phyloP scores from a whole-genome alignment of 352 stramenopile genomes.

The Globisporangium camurandrum region DNA sequence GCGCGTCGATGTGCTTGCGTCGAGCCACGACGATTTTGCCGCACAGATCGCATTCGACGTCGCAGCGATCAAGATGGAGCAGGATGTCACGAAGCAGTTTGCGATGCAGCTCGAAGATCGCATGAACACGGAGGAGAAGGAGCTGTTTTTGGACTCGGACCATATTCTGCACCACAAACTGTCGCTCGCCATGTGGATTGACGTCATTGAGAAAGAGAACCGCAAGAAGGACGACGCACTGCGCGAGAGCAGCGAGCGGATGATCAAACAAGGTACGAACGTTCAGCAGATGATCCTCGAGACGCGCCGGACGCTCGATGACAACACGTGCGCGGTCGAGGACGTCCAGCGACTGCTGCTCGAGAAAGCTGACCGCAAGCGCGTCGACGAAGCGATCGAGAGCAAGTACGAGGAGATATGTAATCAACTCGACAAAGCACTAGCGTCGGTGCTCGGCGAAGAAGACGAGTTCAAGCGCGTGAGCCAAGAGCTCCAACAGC shows the following conservation, averaged over 20 bases:
- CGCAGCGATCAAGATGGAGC: conserved; percentile 39
- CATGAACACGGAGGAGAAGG: conserved; percentile 77
- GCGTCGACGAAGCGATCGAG: conserved; percentile 86
- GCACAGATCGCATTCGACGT: conserved; percentile 46
- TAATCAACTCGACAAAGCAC: conserved; percentile 85
- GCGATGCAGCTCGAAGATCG: conserved; percentile 80
- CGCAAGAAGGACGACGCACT: conserved; percentile 63
- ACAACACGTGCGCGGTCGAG: conserved; percentile 80
- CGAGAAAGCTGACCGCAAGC: conserved; percentile 71
- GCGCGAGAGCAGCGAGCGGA: conserved; percentile 75
- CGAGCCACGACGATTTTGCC: conserved; percentile 41
- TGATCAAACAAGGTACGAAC: conserved; percentile 73
- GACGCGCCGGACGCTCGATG: conserved; percentile 66
- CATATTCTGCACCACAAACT: conserved; percentile 74
- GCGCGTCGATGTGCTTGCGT: conserved; percentile 35
- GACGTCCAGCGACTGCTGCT: conserved; percentile 73
- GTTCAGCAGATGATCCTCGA: conserved; percentile 86
- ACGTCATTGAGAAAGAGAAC: conserved; percentile 63
- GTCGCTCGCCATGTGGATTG: conserved; percentile 77
- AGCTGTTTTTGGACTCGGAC: conserved; percentile 72
- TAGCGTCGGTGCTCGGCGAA: conserved; percentile 78
- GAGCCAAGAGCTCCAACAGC: conserved; percentile 73
- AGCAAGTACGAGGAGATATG: conserved; percentile 90
- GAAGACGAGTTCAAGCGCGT: conserved; percentile 86
- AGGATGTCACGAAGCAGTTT: conserved; percentile 76